A percentile compares a stretch with the other conserved stretches of the same genome.
Conservation (phyloP, 2,329 filamentous ascomycete species). For the Clarireedia homoeocarpa region DNA sequence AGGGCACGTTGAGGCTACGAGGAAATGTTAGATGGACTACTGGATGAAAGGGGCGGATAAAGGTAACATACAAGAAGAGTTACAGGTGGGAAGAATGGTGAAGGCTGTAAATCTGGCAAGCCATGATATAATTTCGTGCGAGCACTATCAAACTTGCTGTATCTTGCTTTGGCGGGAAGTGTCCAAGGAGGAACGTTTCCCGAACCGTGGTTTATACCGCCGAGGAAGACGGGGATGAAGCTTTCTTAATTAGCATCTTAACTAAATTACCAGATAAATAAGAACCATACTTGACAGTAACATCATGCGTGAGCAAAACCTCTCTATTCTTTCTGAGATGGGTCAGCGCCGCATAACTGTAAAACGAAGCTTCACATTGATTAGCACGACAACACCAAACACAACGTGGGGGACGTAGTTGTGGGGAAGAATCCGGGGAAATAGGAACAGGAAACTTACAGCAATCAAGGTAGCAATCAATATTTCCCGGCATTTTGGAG, state of each 20-base stretch:
- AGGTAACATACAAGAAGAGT: conserved; percentile 38
- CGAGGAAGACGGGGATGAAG: conserved; percentile 65
- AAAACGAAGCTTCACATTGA: conserved; percentile 49
- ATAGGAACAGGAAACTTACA: conserved; percentile 35
- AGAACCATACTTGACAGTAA: conserved; percentile 56
- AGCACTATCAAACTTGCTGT: conserved; percentile 42
- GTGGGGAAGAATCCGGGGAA: background rate
- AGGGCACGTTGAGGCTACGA: conserved; percentile 56
- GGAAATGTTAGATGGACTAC: background rate
- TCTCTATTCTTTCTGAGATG: conserved; percentile 50
- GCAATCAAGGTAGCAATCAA: conserved; percentile 61
- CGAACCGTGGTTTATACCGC: conserved; percentile 48
- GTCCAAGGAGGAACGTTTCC: conserved; percentile 72
- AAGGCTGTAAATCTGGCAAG: conserved; percentile 33
- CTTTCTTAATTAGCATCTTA: conserved; percentile 32
- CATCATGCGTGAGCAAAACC: conserved; percentile 46
- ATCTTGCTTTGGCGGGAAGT: conserved; percentile 57
- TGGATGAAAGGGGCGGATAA: conserved; percentile 27
- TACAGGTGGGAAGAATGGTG: conserved; percentile 46
- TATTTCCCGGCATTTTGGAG: conserved; percentile 47
- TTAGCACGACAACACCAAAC: background rate
- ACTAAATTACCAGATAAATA: background rate
- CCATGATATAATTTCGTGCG: conserved; percentile 46
- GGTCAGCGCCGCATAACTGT: conserved; percentile 48
- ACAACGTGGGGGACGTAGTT: background rate